These are phyloP conservation scores for Immersiporthe knoxdaviesiana DNA, from an alignment of 2,329 filamentous ascomycete genomes.

Conservation along the genomic window DNA sequence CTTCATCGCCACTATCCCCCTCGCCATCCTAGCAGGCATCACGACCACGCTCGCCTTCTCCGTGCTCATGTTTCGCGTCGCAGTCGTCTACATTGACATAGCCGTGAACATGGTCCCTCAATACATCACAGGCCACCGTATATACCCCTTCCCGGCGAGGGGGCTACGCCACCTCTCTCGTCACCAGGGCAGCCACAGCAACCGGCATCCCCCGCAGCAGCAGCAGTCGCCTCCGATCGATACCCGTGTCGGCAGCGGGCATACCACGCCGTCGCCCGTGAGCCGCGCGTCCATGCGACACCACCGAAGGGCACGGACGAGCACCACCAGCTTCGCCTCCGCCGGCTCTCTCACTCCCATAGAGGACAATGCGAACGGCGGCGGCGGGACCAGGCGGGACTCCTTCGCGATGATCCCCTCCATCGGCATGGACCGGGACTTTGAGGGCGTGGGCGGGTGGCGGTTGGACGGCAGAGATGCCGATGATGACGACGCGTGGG, in stretches of 20 bases:
- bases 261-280: slow-evolving; percentile 19
- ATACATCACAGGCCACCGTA: slow-evolving; percentile 50
- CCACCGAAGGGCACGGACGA: slow-evolving; percentile 33
- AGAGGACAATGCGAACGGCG: slow-evolving; percentile 38
- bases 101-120: slow-evolving; percentile 60
- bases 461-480: slow-evolving; percentile 49
- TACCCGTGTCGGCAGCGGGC: slow-evolving; percentile 16
- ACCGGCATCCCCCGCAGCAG: slow-evolving; percentile 33
- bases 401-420: slow-evolving; percentile 45
- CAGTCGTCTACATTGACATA: slow-evolving; percentile 67
- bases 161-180: slow-evolving; percentile 17
- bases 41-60: slow-evolving; percentile 66
- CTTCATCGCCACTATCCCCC: slow-evolving; percentile 63
- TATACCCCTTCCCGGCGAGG: slow-evolving; percentile 32
- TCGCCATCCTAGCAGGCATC: slow-evolving; percentile 64
- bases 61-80: slow-evolving; percentile 62
- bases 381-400: slow-evolving; percentile 29
- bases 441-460: slow-evolving; percentile 64
- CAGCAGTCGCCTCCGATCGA: slow-evolving; percentile 10
- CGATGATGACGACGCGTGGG: slow-evolving; percentile 52
- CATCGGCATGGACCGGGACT: slow-evolving; percentile 58
- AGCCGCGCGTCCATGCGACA: slow-evolving; percentile 18
- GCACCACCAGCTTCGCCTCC: slow-evolving; percentile 38
- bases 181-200: slow-evolving; percentile 29
- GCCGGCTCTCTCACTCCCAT: slow-evolving; percentile 37